These are phyloP conservation scores for Phaffomyces thermotolerans DNA, from an alignment of 805 yeast species.

Conservation along the genomic window DNA sequence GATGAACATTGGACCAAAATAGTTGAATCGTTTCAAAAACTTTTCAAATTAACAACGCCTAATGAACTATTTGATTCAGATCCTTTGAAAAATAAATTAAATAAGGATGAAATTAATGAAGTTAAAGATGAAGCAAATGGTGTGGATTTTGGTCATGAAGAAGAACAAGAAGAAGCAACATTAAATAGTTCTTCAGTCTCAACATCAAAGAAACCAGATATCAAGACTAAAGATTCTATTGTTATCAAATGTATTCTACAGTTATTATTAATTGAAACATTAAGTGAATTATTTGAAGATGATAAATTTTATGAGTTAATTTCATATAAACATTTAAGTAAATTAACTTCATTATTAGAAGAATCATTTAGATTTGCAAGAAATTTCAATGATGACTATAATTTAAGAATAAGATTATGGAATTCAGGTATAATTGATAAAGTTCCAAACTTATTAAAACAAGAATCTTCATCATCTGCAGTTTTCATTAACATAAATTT, in stretches of 20 bases:
- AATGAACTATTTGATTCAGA: conserved; percentile 62
- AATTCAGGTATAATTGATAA: conserved; percentile 89
- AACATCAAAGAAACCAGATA: conserved; percentile 12
- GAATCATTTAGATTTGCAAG: conserved; percentile 77
- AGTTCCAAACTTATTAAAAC: conserved; percentile 84
- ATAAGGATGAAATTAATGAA: conserved; percentile 1
- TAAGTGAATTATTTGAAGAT: conserved; percentile 74
- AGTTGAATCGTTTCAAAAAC: conserved; percentile 52
- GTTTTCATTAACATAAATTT: conserved; percentile 78
- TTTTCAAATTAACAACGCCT: conserved; percentile 83
- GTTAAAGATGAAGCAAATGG: conserved; percentile 9
- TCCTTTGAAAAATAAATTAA: conserved; percentile 30
- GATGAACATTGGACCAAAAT: conserved; percentile 70
- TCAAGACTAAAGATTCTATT: conserved; percentile 60
- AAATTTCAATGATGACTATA: conserved; percentile 82
- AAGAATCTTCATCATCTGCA: conserved; percentile 86
- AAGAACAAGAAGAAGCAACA: not conserved
- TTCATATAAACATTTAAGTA: conserved; percentile 58
- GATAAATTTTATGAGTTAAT: conserved; percentile 56
- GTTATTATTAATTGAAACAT: conserved; percentile 76
- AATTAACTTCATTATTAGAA: conserved; percentile 52
- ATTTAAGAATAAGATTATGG: conserved; percentile 81
- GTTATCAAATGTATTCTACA: conserved; percentile 92
- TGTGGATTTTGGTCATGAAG: conserved; percentile 19
- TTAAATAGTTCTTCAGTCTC: conserved; percentile 17